Conservation (phyloP, 139 green algal species). For the Chlorella sorokiniana region DNA sequence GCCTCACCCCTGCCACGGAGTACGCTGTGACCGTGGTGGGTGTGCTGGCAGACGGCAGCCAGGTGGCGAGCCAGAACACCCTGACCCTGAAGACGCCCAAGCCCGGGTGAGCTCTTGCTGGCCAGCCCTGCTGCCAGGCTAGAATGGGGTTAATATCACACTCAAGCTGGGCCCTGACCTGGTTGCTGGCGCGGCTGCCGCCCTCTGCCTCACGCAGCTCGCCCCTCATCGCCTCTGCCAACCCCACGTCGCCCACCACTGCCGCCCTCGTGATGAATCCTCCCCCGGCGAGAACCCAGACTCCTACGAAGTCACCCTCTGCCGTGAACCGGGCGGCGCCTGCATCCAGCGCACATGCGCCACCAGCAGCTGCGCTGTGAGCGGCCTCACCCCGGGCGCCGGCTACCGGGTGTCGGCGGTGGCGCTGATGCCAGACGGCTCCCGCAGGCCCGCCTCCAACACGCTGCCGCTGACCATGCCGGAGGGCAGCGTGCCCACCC, state of each 20-base stretch:
- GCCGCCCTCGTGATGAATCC: conserved; percentile 9
- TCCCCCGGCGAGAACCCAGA: not conserved
- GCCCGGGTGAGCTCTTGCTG: not conserved
- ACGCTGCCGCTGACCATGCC: not conserved
- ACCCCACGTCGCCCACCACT: conserved; percentile 11
- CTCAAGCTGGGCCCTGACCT: not conserved
- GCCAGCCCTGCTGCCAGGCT: no score
- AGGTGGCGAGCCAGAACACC: not conserved
- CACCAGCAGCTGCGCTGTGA: not conserved
- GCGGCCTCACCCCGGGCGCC: not conserved
- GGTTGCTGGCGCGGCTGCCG: not conserved
- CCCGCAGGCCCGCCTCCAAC: not conserved
- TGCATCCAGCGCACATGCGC: not conserved
- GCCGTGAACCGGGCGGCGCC: not conserved
- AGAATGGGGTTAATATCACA: no score
- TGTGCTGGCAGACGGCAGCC: not conserved
- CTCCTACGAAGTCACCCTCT: not conserved
- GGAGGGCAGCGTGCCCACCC: not conserved
- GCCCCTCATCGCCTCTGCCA: not conserved
- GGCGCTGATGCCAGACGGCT: not conserved
- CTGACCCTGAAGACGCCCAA: not conserved
- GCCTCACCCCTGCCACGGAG: not conserved
- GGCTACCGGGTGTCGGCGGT: not conserved
- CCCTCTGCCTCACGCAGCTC: not conserved
- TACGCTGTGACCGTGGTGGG: not conserved